phyloP scores from a whole-genome alignment of 2,329 filamentous ascomycete genomes.

The Lecanicillium sp. region DNA sequence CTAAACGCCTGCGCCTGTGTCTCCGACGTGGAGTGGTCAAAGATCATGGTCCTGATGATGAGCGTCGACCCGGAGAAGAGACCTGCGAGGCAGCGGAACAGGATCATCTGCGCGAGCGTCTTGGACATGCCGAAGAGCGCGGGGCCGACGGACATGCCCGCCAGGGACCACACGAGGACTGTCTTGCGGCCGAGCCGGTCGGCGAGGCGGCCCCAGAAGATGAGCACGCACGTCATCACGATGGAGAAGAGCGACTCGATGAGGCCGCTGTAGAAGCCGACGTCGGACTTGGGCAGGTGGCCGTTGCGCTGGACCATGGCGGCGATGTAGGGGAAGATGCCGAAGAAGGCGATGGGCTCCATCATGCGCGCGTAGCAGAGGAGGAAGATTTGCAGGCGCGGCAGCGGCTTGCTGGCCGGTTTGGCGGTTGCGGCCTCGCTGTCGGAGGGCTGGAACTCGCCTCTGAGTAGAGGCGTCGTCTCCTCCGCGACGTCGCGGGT shows the following conservation, averaged over 20 bases:
- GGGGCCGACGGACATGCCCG: constrained; percentile 56
- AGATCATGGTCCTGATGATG: constrained; percentile 70
- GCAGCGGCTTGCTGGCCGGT: constrained; percentile 41
- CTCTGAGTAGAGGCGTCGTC: constrained; percentile 3
- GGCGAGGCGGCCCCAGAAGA: constrained; percentile 58
- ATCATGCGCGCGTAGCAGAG: constrained; percentile 68
- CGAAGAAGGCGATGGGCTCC: constrained; percentile 78
- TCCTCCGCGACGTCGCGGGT: not conserved
- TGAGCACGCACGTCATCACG: constrained; percentile 72
- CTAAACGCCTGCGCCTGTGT: constrained; percentile 70
- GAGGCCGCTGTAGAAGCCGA: constrained; percentile 73
- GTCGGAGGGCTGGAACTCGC: not conserved
- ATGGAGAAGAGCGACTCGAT: constrained; percentile 70
- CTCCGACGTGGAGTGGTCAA: constrained; percentile 61
- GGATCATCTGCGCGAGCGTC: constrained; percentile 66
- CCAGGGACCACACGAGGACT: constrained; percentile 59
- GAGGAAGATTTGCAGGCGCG: constrained; percentile 60
- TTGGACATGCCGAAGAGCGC: constrained; percentile 62
- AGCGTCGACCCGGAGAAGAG: constrained; percentile 69
- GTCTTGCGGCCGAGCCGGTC: constrained; percentile 69
- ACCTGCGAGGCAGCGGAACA: constrained; percentile 65
- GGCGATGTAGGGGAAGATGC: constrained; percentile 74
- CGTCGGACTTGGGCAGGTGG: constrained; percentile 53
- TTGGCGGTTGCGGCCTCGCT: not conserved
- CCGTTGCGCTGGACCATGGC: constrained; percentile 68